A percentile compares a stretch with the other conserved stretches of the same genome.
These are phyloP conservation scores for Letharia lupina DNA, from an alignment of 495 filamentous ascomycete species.

Conservation along the genomic window DNA sequence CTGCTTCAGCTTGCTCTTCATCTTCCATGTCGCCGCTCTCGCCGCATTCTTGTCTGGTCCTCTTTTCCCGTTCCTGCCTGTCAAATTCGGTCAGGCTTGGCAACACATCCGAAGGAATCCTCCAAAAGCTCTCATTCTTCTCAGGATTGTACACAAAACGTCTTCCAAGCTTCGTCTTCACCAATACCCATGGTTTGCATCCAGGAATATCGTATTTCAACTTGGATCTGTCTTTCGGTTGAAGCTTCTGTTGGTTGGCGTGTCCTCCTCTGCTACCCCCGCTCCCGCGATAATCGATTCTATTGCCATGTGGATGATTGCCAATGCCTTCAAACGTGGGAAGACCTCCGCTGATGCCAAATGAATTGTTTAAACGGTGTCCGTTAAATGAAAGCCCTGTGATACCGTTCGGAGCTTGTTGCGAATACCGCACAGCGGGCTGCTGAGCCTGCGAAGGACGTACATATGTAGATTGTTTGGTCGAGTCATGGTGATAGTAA, in stretches of 20 bases:
- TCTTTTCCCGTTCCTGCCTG: constrained; percentile 42
- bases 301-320: constrained; percentile 31
- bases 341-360: background rate
- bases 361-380: constrained; percentile 27
- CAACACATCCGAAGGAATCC: constrained; percentile 75
- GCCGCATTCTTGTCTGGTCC: constrained; percentile 35
- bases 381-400: constrained; percentile 29
- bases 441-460: constrained; percentile 45
- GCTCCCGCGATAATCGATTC: constrained; percentile 26
- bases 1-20: constrained; percentile 30
- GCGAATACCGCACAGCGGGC: constrained; percentile 27
- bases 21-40: constrained; percentile 24
- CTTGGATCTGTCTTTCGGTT: constrained; percentile 72
- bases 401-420: constrained; percentile 22
- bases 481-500: constrained; percentile 84
- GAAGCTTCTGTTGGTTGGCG: constrained; percentile 43
- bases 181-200: constrained; percentile 82
- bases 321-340: background rate
- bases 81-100: constrained; percentile 70
- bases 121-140: constrained; percentile 87
- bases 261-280: constrained; percentile 43
- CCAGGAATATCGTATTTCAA: constrained; percentile 70
- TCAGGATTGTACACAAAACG: constrained; percentile 80
- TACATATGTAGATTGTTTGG: constrained; percentile 81
- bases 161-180: constrained; percentile 80